Percentiles rank a stretch among this genome's conserved stretches.
Conservation (phyloP, 179 eudicot species). For the Actinidia polygama region DNA sequence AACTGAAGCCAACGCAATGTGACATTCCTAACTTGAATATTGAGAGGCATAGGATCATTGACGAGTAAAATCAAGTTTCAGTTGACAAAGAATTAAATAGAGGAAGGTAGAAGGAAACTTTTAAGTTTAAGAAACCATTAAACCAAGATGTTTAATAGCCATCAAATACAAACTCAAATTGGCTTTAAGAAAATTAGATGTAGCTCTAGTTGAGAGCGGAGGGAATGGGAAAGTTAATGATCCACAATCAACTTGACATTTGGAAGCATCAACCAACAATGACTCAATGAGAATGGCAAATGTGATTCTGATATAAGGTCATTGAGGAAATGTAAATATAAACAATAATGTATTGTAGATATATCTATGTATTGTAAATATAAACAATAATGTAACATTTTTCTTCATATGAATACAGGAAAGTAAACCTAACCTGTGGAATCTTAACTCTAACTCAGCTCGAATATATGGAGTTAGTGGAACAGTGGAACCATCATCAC, state of each 20-base stretch:
- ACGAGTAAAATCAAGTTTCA: too few species aligned
- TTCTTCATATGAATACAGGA: not conserved
- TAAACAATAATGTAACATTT: too few species aligned
- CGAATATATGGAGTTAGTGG: constrained; percentile 76
- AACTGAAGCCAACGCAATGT: too few species aligned
- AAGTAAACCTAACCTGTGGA: constrained; percentile 61
- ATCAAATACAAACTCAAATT: too few species aligned
- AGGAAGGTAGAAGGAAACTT: too few species aligned
- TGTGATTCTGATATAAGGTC: not conserved
- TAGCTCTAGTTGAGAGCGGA: not conserved
- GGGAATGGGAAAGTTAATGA: not conserved
- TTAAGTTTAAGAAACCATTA: too few species aligned
- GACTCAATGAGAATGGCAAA: constrained; percentile 6
- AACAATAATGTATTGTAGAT: not conserved
- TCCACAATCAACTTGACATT: not conserved
- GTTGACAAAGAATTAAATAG: too few species aligned
- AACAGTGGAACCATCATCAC: constrained; percentile 81
- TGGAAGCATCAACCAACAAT: not conserved
- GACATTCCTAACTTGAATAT: too few species aligned
- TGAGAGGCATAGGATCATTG: too few species aligned
- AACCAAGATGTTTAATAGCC: too few species aligned
- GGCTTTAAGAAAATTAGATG: too few species aligned
- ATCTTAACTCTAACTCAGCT: constrained; percentile 79
- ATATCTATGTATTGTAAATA: not conserved
- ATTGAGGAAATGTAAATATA: not conserved